phyloP scores from a whole-genome alignment of 805 yeast genomes.

The Saturnispora dispora region DNA sequence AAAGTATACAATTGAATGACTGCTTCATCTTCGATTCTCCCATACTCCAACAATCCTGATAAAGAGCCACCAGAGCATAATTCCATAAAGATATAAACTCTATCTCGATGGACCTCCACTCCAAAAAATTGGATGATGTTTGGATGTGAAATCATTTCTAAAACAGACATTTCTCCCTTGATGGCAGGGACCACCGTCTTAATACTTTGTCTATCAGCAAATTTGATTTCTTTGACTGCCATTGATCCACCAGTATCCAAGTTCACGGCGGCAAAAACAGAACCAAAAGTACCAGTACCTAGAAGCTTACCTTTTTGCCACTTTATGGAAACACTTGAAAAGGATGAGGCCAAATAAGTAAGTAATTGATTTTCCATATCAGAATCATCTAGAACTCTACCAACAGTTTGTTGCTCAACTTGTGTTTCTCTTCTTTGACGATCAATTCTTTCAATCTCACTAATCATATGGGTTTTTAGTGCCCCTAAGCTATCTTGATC shows the following conservation, averaged over 20 bases:
- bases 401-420: conserved; percentile 49
- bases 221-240: conserved; percentile 93
- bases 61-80: conserved; percentile 94
- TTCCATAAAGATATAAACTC: conserved; percentile 94
- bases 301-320: conserved; percentile 95
- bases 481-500: conserved; percentile 46
- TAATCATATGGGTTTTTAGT: conserved; percentile 60
- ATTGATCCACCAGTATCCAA: conserved; percentile 91
- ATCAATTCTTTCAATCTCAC: conserved; percentile 58
- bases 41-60: conserved; percentile 77
- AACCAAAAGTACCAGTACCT: conserved; percentile 95
- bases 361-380: conserved; percentile 83
- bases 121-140: conserved; percentile 95
- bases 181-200: conserved; percentile 79
- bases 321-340: conserved; percentile 82
- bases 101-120: conserved; percentile 93
- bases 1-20: conserved; percentile 84
- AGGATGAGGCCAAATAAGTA: conserved; percentile 77
- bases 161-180: conserved; percentile 92
- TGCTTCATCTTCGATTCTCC: conserved; percentile 90
- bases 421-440: conserved; percentile 36
- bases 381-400: conserved; percentile 81
- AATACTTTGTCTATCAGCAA: conserved; percentile 81
- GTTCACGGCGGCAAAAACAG: conserved; percentile 85
- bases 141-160: conserved; percentile 93